Evolutionary conservation across 129 eudicot species (phyloP).

Genomic region (Flaveria linearis): DNA sequence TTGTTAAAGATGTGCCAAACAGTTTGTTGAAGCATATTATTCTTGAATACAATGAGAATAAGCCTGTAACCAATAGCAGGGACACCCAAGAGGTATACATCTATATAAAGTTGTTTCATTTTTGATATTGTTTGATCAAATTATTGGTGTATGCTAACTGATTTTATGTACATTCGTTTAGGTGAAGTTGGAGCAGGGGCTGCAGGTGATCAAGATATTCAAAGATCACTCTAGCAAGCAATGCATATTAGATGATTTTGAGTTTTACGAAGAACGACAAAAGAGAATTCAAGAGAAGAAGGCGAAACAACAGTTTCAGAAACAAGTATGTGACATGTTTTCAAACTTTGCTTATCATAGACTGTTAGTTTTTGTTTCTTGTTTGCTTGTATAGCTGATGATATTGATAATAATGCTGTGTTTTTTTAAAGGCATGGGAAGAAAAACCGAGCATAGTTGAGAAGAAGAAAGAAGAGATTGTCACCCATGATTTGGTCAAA

Average conservation of each 20-base stretch:
- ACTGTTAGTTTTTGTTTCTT: not conserved
- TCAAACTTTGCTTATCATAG: not conserved
- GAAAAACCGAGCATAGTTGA: constrained; percentile 36
- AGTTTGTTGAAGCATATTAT: constrained; percentile 75
- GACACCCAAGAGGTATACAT: constrained; percentile 80
- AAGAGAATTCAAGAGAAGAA: constrained; percentile 79
- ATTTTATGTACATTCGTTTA: constrained; percentile 13
- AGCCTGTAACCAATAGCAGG: constrained; percentile 85
- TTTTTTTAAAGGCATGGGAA: constrained; percentile 17
- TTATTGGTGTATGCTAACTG: not conserved
- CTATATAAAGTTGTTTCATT: not conserved
- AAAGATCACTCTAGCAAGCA: constrained; percentile 70
- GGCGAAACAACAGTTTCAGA: constrained; percentile 64
- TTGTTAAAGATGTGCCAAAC: constrained; percentile 80
- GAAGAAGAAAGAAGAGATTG: constrained; percentile 39
- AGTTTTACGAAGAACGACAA: constrained; percentile 75
- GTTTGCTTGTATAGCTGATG: not conserved
- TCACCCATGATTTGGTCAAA: constrained; percentile 21
- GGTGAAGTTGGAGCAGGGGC: constrained; percentile 80
- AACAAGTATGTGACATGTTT: constrained; percentile 53
- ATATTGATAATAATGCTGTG: not conserved
- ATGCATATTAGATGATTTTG: constrained; percentile 79
- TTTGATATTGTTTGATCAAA: not conserved
- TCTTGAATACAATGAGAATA: constrained; percentile 80
- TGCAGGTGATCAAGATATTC: constrained; percentile 67